Evolutionary conservation across 2,329 filamentous ascomycete genomes (phyloP).

Genomic region (Orbilia brochopaga): DNA sequence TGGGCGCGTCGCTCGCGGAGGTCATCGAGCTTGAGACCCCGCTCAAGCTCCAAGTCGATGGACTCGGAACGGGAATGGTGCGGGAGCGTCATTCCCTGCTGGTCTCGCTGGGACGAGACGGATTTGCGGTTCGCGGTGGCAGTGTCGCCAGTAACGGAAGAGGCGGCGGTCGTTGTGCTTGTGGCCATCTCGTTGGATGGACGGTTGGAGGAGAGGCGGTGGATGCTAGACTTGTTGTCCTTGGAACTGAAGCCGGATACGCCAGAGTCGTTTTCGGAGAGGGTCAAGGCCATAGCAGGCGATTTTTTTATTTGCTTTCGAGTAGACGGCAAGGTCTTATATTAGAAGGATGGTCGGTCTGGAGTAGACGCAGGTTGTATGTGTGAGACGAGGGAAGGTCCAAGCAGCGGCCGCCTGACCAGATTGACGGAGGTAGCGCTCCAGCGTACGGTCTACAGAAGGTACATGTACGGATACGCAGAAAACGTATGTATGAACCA

Average conservation of each 20-base stretch:
- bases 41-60: constrained; percentile 50
- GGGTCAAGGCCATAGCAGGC: constrained; percentile 51
- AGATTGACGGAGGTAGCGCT: constrained; percentile 12
- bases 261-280: constrained; percentile 50
- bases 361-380: not conserved
- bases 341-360: constrained; percentile 7
- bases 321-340: not conserved
- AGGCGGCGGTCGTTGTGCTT: constrained; percentile 47
- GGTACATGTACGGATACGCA: constrained; percentile 18
- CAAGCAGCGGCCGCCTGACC: constrained; percentile 23
- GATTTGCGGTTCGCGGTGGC: constrained; percentile 35
- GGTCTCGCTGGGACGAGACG: constrained; percentile 35
- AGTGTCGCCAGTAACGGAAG: constrained; percentile 44
- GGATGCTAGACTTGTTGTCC: constrained; percentile 49
- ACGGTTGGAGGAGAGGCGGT: constrained; percentile 49
- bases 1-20: constrained; percentile 48
- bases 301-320: too few relatives aligned
- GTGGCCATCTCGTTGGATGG: constrained; percentile 51
- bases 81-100: constrained; percentile 13
- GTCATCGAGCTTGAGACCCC: constrained; percentile 52
- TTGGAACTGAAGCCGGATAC: constrained; percentile 50
- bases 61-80: constrained; percentile 40
- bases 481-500: constrained; percentile 7
- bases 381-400: constrained; percentile 30
- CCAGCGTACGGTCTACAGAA: constrained; percentile 10